Evolutionary conservation across 352 stramenopile genomes (phyloP).

Genomic region (Pythium dissotocum): DNA sequence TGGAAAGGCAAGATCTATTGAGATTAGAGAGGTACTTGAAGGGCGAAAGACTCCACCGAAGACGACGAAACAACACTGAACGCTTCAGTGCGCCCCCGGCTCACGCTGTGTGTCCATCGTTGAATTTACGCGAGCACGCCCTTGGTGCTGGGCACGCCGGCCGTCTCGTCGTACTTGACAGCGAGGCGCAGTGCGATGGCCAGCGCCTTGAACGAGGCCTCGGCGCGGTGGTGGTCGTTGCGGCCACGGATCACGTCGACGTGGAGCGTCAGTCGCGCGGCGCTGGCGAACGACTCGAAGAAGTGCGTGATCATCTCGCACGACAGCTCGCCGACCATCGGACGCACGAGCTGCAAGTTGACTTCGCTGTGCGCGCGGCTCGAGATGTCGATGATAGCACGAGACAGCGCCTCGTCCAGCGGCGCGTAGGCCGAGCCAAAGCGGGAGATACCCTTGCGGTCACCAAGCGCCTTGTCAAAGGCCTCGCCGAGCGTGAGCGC

Average conservation of each 20-base stretch:
- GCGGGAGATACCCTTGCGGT: constrained; percentile 85
- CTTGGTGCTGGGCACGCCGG: constrained; percentile 91
- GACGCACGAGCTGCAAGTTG: constrained; percentile 82
- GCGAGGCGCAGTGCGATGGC: constrained; percentile 85
- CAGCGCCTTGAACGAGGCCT: background rate
- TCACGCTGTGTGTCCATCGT: too few relatives aligned
- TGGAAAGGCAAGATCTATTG: too few relatives aligned
- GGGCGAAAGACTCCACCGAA: too few relatives aligned
- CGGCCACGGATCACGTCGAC: constrained; percentile 89
- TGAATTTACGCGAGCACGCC: constrained; percentile 70
- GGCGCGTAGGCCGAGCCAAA: constrained; percentile 89
- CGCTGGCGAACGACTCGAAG: constrained; percentile 93
- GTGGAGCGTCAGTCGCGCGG: constrained; percentile 91
- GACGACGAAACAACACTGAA: too few relatives aligned
- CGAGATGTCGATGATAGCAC: constrained; percentile 94
- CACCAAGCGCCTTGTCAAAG: constrained; percentile 91
- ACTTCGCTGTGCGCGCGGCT: constrained; percentile 92
- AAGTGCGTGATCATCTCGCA: constrained; percentile 96
- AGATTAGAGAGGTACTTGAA: too few relatives aligned
- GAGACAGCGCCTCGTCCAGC: constrained; percentile 89
- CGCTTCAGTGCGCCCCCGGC: too few relatives aligned
- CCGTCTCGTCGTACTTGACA: constrained; percentile 74
- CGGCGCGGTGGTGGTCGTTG: constrained; percentile 83
- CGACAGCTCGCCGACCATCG: constrained; percentile 86
- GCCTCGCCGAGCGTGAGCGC: constrained; percentile 92